Evolutionary conservation across 2,329 filamentous ascomycete genomes (phyloP).

Genomic region (Paecilomyces sp.): DNA sequence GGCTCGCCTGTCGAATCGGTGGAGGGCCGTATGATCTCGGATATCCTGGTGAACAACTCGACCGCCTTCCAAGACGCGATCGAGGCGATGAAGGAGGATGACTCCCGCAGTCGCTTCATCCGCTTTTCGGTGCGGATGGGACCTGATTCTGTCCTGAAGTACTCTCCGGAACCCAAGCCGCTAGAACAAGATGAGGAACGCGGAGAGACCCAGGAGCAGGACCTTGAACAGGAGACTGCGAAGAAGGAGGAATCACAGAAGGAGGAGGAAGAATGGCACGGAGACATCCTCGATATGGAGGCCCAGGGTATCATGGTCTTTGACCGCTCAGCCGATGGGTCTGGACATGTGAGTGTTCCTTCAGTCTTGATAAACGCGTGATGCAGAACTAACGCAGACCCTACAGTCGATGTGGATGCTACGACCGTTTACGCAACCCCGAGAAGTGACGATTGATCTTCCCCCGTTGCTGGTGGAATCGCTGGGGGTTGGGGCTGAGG

Average conservation of each 20-base stretch:
- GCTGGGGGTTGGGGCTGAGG: constrained; percentile 86
- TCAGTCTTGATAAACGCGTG: not conserved
- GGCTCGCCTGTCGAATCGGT: constrained; percentile 69
- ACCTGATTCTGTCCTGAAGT: constrained; percentile 57
- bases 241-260: constrained; percentile 15
- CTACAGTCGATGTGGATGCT: constrained; percentile 98
- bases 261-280: constrained; percentile 28
- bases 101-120: constrained; percentile 85
- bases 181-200: constrained; percentile 9
- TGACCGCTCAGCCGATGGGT: constrained; percentile 74
- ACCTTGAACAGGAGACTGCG: constrained; percentile 5
- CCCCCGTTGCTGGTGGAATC: constrained; percentile 85
- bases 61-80: constrained; percentile 74
- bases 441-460: constrained; percentile 93
- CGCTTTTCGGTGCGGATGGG: constrained; percentile 69
- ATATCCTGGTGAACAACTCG: constrained; percentile 74
- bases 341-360: constrained; percentile 70
- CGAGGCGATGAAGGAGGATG: constrained; percentile 84
- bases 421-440: constrained; percentile 76
- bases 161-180: constrained; percentile 29
- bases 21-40: constrained; percentile 68
- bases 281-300: constrained; percentile 67
- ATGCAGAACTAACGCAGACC: constrained; percentile 17
- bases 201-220: constrained; percentile 2
- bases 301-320: constrained; percentile 99